Conservation (phyloP, 2,329 filamentous ascomycete species). For the Ophiocordyceps camponoti-leonardi region DNA sequence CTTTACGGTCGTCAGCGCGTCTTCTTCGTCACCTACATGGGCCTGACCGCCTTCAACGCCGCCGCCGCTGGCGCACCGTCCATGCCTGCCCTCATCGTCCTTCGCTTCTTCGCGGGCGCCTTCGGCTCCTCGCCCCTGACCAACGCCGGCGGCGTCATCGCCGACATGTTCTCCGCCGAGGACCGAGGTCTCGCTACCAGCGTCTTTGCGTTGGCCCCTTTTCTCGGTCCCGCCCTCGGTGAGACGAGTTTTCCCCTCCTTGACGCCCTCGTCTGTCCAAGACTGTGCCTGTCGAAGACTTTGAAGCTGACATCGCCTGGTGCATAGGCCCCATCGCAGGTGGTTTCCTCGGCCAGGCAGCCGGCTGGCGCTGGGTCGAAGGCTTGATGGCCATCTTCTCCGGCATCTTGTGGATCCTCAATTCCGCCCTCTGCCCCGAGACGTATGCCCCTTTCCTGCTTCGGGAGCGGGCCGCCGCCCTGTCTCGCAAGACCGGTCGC, state of each 20-base stretch:
- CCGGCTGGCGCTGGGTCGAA: constrained; percentile 49
- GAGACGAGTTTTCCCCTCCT: constrained; percentile 2
- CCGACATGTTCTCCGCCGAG: constrained; percentile 40
- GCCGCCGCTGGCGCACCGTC: constrained; percentile 38
- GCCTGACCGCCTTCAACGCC: constrained; percentile 43
- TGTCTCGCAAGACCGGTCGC: constrained; percentile 35
- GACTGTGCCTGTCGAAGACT: no score
- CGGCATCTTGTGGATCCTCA: constrained; percentile 37
- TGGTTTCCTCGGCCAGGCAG: constrained; percentile 41
- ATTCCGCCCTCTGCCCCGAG: constrained; percentile 34
- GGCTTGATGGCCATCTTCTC: constrained; percentile 45
- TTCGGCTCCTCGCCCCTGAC: constrained; percentile 47
- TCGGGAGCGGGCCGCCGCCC: constrained; percentile 28
- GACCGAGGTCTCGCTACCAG: constrained; percentile 40
- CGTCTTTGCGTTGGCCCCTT: constrained; percentile 45
- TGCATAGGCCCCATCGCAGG: constrained; percentile 38
- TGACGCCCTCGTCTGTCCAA: neutral
- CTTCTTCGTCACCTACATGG: constrained; percentile 39
- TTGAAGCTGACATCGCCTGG: no score
- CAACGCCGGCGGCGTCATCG: constrained; percentile 45
- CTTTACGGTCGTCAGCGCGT: constrained; percentile 43
- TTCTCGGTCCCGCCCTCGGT: constrained; percentile 41
- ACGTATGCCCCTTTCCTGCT: constrained; percentile 43
- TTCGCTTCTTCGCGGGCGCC: constrained; percentile 50
- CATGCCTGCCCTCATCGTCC: constrained; percentile 42